Conservation (phyloP, 73 alveolate species). For the Paramecium sexaurelia region DNA sequence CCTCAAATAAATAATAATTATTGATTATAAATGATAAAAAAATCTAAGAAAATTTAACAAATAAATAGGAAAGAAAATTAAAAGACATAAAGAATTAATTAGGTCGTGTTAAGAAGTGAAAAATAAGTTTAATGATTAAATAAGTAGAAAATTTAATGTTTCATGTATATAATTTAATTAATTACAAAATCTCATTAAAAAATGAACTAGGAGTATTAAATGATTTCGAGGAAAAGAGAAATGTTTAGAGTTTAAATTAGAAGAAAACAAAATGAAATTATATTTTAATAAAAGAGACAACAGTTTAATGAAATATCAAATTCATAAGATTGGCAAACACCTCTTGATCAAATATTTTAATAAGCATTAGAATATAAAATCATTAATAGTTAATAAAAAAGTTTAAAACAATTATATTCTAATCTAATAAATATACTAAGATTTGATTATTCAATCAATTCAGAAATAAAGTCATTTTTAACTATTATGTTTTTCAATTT, state of each 20-base stretch:
- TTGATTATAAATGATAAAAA: conserved; percentile 84
- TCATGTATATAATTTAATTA: not conserved
- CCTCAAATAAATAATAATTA: conserved; percentile 73
- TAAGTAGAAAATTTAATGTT: not conserved
- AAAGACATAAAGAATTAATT: conserved; percentile 39
- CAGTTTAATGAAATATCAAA: not conserved
- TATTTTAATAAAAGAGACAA: not conserved
- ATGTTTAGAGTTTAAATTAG: conserved; percentile 6
- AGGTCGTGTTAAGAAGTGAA: conserved; percentile 64
- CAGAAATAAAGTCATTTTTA: not conserved
- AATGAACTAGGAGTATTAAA: not conserved
- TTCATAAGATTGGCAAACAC: not conserved
- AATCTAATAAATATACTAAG: not conserved
- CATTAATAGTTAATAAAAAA: not conserved
- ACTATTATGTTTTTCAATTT: not conserved
- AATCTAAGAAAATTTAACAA: conserved; percentile 82
- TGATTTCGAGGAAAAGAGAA: not conserved
- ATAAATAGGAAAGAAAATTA: conserved; percentile 5
- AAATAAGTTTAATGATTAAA: conserved; percentile 33
- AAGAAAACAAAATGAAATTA: not conserved
- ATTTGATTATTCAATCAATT: not conserved
- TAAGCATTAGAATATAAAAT: not conserved
- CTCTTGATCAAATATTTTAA: not conserved
- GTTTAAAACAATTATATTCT: not conserved
- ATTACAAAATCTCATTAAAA: not conserved